Evolutionary conservation across 768 basidiomycete species (phyloP).

Genomic region (Sistotremastrum suecicum): DNA sequence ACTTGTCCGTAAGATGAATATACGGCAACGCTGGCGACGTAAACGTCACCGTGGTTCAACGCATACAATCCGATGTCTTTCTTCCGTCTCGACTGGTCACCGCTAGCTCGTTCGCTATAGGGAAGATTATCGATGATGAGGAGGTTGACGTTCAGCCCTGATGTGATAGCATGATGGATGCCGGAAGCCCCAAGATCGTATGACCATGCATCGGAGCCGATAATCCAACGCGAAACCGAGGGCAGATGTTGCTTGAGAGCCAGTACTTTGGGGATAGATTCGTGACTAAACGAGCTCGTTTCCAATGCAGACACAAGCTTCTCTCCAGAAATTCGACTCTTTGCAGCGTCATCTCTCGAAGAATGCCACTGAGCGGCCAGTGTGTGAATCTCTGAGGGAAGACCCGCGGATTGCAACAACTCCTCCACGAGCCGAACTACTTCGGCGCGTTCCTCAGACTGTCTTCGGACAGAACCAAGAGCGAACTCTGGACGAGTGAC

Average conservation of each 20-base stretch:
- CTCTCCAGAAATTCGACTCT: conserved; percentile 44
- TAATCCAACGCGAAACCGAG: conserved; percentile 80
- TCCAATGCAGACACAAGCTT: conserved; percentile 40
- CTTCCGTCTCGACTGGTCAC: conserved; percentile 67
- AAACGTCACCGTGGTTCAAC: conserved; percentile 96
- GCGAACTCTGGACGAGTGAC: conserved; percentile 94
- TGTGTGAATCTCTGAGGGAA: conserved; percentile 46
- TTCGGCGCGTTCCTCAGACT: conserved; percentile 59
- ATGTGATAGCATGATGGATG: conserved; percentile 87
- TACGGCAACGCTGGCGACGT: conserved; percentile 88
- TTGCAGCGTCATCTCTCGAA: conserved; percentile 51
- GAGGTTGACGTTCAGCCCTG: conserved; percentile 84
- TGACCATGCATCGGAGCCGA: conserved; percentile 96
- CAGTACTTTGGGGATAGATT: conserved; percentile 42
- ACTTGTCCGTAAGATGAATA: conserved; percentile 95
- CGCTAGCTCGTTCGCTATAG: conserved; percentile 62
- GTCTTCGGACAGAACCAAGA: conserved; percentile 77
- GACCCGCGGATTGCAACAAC: conserved; percentile 37
- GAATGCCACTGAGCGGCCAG: conserved; percentile 71
- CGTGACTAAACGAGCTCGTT: conserved; percentile 20
- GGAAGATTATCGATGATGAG: conserved; percentile 89
- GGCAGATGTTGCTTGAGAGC: conserved; percentile 47
- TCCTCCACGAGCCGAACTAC: conserved; percentile 52
- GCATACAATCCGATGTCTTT: conserved; percentile 96
- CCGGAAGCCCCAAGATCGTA: conserved; percentile 94